Evolutionary conservation across 768 basidiomycete genomes (phyloP).

Genomic region (Pluteus cervinus): DNA sequence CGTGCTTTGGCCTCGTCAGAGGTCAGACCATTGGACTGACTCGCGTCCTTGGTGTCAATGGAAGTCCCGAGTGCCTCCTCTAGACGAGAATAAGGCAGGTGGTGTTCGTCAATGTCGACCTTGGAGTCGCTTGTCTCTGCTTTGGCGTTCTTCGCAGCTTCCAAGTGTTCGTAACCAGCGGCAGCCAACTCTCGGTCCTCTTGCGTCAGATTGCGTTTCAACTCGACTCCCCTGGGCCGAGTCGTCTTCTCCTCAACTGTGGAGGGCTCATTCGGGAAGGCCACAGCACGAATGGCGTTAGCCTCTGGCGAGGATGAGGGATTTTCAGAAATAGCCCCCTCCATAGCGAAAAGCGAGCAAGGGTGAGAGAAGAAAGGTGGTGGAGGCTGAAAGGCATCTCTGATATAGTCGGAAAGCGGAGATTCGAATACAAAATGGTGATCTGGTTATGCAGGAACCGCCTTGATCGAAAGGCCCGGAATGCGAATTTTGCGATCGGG

Average conservation of each 20-base stretch:
- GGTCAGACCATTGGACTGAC: conserved; percentile 43
- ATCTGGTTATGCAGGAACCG: too few species aligned
- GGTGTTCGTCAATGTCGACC: conserved; percentile 57
- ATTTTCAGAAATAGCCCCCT: conserved; percentile 9
- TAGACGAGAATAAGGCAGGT: conserved; percentile 34
- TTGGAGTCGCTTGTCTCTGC: conserved; percentile 28
- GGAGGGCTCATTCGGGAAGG: conserved; percentile 38
- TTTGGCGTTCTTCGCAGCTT: conserved; percentile 33
- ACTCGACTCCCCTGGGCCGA: conserved; percentile 51
- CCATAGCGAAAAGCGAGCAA: conserved; percentile 19
- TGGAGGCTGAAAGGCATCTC: too few species aligned
- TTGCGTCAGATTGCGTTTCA: conserved; percentile 58
- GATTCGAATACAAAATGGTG: too few species aligned
- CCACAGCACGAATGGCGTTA: conserved; percentile 37
- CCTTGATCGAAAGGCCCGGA: too few species aligned
- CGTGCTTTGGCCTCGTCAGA: conserved; percentile 45
- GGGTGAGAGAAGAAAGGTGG: too few species aligned
- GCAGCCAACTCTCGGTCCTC: conserved; percentile 62
- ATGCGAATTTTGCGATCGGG: conserved; percentile 4
- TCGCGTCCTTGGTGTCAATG: conserved; percentile 48
- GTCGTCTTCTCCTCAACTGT: conserved; percentile 33
- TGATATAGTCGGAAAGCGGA: too few species aligned
- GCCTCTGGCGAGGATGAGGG: conserved; percentile 10
- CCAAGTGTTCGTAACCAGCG: conserved; percentile 63
- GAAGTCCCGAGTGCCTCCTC: conserved; percentile 37